Conservation (phyloP, 148 eudicot species). For the Rheum nobile region DNA sequence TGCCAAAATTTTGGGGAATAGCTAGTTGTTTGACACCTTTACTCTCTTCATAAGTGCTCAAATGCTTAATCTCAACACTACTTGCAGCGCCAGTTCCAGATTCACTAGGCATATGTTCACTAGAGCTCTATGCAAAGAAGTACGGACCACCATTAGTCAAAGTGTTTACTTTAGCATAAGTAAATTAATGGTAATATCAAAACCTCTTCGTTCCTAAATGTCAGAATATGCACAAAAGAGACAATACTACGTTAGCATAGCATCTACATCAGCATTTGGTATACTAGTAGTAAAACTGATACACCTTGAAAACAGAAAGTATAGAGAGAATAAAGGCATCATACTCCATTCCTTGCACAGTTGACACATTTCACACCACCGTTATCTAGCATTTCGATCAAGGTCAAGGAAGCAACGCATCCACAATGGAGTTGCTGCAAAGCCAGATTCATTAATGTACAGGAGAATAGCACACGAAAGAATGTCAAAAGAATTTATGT, state of each 20-base stretch:
- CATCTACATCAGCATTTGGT: not conserved
- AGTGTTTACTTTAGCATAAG: not conserved
- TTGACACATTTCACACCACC: slow-evolving; percentile 74
- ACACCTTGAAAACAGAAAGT: not conserved
- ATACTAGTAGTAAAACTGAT: not conserved
- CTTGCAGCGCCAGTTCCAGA: slow-evolving; percentile 22
- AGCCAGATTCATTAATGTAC: slow-evolving; percentile 11
- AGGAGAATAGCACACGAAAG: slow-evolving; percentile 6
- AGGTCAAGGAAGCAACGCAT: slow-evolving; percentile 79
- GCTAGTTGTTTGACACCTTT: slow-evolving; percentile 21
- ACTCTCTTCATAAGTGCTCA: slow-evolving; percentile 17
- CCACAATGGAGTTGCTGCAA: slow-evolving; percentile 94
- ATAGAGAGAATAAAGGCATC: not conserved
- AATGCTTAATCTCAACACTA: slow-evolving; percentile 19
- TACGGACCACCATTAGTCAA: not conserved
- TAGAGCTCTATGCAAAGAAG: slow-evolving; percentile 32
- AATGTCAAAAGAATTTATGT: not conserved
- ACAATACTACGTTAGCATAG: not conserved
- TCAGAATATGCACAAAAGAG: not conserved
- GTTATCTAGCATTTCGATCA: slow-evolving; percentile 67
- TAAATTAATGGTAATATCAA: not conserved
- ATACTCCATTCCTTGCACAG: slow-evolving; percentile 34
- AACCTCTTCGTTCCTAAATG: not conserved
- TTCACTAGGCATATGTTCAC: slow-evolving; percentile 31
- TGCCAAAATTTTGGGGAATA: slow-evolving; percentile 19